phyloP scores from a whole-genome alignment of 2,329 filamentous ascomycete species.

The Colletotrichum limetticola region DNA sequence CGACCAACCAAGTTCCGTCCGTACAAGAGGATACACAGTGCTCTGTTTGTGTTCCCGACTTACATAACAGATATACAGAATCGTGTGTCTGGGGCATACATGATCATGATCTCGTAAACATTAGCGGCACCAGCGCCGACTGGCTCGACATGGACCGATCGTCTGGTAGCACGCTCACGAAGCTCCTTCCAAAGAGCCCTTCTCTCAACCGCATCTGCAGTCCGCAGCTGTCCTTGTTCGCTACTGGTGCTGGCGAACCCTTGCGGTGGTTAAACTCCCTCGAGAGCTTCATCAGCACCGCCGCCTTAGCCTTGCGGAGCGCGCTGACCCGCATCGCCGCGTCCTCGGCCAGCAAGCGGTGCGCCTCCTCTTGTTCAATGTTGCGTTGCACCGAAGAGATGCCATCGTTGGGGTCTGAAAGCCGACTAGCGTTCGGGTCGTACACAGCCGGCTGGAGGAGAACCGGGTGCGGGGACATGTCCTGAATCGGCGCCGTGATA shows the following conservation, averaged over 20 bases:
- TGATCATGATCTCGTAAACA: constrained; percentile 61
- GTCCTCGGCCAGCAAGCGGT: constrained; percentile 67
- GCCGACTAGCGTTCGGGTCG: constrained; percentile 50
- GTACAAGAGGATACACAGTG: constrained; percentile 19
- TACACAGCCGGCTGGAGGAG: constrained; percentile 68
- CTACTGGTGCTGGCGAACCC: constrained; percentile 32
- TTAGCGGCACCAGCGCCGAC: constrained; percentile 67
- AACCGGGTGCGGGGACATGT: constrained; percentile 59
- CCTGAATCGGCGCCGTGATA: constrained; percentile 63
- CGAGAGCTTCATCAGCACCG: constrained; percentile 68
- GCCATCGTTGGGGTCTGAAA: constrained; percentile 49
- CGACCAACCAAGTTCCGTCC: constrained; percentile 24
- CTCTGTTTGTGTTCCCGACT: constrained; percentile 12
- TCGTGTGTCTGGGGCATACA: constrained; percentile 4
- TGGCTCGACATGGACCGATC: constrained; percentile 61
- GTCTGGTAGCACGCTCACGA: constrained; percentile 51
- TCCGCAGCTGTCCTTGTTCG: constrained; percentile 39
- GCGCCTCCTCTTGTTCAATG: constrained; percentile 65
- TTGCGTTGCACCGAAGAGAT: constrained; percentile 69
- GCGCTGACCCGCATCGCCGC: constrained; percentile 64
- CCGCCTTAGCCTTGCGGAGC: constrained; percentile 68
- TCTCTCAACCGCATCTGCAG: constrained; percentile 52
- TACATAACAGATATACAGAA: constrained; percentile 30
- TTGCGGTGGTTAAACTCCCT: constrained; percentile 55
- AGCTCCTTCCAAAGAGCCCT: constrained; percentile 53